Percentiles rank a stretch among this genome's conserved stretches.
phyloP scores from a whole-genome alignment of 108 stramenopile genomes.

The Nitzschia inconspicua region DNA sequence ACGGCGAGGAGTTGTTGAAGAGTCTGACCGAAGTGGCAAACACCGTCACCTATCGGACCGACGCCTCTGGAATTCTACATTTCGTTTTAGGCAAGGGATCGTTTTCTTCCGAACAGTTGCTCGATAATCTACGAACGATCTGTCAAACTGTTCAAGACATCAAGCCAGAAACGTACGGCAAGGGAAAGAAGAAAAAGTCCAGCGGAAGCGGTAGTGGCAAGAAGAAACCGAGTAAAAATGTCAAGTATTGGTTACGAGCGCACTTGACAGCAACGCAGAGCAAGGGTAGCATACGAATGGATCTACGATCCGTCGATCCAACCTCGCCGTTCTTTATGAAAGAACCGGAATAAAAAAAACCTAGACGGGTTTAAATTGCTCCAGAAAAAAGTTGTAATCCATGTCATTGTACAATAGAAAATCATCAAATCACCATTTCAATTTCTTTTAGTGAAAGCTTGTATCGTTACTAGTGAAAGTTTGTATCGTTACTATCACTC shows the following conservation, averaged over 20 bases:
- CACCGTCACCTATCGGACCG: slow-evolving; percentile 82
- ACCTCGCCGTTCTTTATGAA: slow-evolving; percentile 68
- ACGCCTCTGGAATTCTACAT: slow-evolving; percentile 85
- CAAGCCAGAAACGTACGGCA: slow-evolving; percentile 79
- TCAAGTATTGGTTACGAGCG: slow-evolving; percentile 74
- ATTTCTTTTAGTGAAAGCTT: too few relatives aligned
- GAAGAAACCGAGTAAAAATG: slow-evolving; percentile 43
- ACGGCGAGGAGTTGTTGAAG: slow-evolving; percentile 37
- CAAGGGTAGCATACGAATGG: slow-evolving; percentile 52
- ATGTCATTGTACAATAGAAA: too few relatives aligned
- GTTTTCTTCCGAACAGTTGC: slow-evolving; percentile 56
- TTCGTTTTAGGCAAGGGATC: slow-evolving; percentile 86
- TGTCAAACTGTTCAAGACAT: slow-evolving; percentile 64
- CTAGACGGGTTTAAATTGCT: too few relatives aligned
- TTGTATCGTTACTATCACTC: too few relatives aligned
- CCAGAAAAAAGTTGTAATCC: too few relatives aligned
- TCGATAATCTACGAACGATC: slow-evolving; percentile 68
- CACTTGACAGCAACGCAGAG: slow-evolving; percentile 68
- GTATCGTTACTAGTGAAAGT: too few relatives aligned
- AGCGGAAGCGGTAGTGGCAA: slow-evolving; percentile 19
- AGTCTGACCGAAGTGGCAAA: slow-evolving; percentile 65
- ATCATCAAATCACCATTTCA: too few relatives aligned
- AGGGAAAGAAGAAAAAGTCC: slow-evolving; percentile 56
- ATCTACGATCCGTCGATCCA: slow-evolving; percentile 81
- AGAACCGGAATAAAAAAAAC: slow-evolving; percentile 32